Evolutionary conservation across 257 asterid species (phyloP).

Genomic region (Leptodermis oblonga): DNA sequence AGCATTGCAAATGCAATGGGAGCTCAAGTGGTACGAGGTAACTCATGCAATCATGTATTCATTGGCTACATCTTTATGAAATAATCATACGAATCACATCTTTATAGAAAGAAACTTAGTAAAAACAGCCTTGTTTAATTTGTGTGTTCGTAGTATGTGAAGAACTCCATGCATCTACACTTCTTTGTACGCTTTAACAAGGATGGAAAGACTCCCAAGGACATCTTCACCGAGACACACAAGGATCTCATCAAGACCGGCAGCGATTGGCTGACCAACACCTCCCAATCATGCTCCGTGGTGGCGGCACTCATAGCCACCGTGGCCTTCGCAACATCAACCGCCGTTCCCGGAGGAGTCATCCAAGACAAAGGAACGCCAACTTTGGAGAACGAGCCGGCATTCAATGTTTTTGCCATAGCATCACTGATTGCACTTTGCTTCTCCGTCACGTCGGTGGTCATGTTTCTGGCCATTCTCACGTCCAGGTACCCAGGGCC

Average conservation of each 20-base stretch:
- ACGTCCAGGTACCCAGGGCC: conserved; percentile 1
- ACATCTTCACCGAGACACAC: conserved; percentile 6
- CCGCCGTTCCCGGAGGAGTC: conserved; percentile 14
- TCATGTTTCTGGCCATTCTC: conserved; percentile 9
- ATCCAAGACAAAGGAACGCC: neutral
- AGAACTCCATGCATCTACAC: conserved; percentile 6
- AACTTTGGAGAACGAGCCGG: conserved; percentile 1
- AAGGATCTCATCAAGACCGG: neutral
- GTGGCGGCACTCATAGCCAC: conserved; percentile 15
- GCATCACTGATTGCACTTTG: conserved; percentile 9
- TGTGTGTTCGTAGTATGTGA: conserved; percentile 2
- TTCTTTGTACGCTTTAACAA: conserved; percentile 8
- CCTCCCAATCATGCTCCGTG: conserved; percentile 1
- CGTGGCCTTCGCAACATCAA: conserved; percentile 13
- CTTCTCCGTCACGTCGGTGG: conserved; percentile 6
- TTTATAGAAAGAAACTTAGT: too few relatives aligned
- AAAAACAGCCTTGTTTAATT: too few relatives aligned
- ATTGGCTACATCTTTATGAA: neutral
- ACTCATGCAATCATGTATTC: neutral
- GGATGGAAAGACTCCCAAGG: neutral
- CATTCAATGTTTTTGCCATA: conserved; percentile 4
- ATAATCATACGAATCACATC: too few relatives aligned
- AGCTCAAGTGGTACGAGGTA: conserved; percentile 17
- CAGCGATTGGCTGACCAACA: neutral
- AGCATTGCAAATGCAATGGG: conserved; percentile 12